Base-by-base conservation (phyloP, 2,329 filamentous ascomycete genomes). In the Aspergillus quadricinctus region DNA sequence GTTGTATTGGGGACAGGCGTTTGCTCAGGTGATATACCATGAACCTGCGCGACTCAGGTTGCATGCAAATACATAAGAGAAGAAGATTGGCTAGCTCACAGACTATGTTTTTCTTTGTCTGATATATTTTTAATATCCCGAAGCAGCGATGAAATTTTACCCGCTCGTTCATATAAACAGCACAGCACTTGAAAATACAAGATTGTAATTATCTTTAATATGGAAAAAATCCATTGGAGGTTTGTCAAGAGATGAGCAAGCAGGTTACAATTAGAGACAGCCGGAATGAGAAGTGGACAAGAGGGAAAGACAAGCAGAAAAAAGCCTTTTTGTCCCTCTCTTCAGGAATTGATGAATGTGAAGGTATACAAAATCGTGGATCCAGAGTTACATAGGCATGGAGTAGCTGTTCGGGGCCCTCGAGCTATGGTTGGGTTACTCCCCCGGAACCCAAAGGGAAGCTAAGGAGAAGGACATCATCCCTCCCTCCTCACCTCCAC, bases 91-190 rank as follows among this genome's bases (percentile, higher is more conserved):
- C 65, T 71, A 67, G 67, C 43, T 46, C 67, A 66, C 69, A 67
- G 63, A 69, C 63, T 65, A 63, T 66, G 64, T 67, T 69, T 71
- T 68, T 63, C 66, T 70, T 68, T 71, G 65, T 70, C 63, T 66
- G 60, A 72, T 72, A 72, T 71, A 68, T 69, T 69, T 72, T 71
- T 73, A 72, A 72, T 72, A 72, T 70, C 68, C 70, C 69, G 62
- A 70, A 72, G 64, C 65, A 69, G 68, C 66, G 69, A 69, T 71
- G 66, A 71, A 69, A 68, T 71, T 68, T 67, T 25, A 46, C 43
- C 65, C 68, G 60, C 67, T 70, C 67, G 66, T 71, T 72, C 55
- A 61, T 61, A 58, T 56, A 57, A 56, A 48, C 61, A 49, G 49
- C 49, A 48, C 61, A 49, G 49, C 49, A 48, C 50, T 57, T 57